Percentiles rank a stretch among this genome's conserved stretches.
phyloP scores from a whole-genome alignment of 2,329 filamentous ascomycete species.

The Colletotrichum theobromicola region DNA sequence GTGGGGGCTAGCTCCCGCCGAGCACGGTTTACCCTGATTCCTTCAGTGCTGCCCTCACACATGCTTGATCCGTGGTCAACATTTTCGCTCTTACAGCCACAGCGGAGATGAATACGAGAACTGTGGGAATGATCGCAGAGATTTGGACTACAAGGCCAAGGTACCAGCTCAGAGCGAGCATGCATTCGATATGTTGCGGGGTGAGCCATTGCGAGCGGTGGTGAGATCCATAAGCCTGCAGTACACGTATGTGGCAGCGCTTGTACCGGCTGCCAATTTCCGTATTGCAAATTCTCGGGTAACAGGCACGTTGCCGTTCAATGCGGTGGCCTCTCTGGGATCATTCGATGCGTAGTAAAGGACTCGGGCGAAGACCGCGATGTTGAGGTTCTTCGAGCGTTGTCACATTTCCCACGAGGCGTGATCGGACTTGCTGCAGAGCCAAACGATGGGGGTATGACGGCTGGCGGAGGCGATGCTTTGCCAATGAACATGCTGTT shows the following conservation, averaged over 20 bases:
- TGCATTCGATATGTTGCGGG: background rate
- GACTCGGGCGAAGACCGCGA: background rate
- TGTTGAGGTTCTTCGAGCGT: background rate
- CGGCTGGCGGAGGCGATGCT: background rate
- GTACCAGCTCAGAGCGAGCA: background rate
- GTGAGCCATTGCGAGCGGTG: background rate
- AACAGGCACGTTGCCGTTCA: background rate
- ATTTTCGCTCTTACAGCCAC: background rate
- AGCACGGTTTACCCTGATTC: background rate
- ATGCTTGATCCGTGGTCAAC: background rate
- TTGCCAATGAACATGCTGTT: background rate
- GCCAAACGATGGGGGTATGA: background rate
- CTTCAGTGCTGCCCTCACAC: background rate
- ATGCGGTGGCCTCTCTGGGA: background rate
- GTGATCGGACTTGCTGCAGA: background rate
- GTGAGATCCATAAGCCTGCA: background rate
- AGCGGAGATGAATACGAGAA: background rate
- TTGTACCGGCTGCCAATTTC: background rate
- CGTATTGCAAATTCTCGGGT: background rate
- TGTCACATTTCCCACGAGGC: background rate
- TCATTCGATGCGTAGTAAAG: background rate
- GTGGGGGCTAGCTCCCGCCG: slow-evolving; percentile 10
- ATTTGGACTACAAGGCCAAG: background rate
- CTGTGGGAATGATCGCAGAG: background rate
- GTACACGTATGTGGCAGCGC: background rate